Conservation (phyloP, 1,139 yeast species). For the Suhomyces panamericanus region DNA sequence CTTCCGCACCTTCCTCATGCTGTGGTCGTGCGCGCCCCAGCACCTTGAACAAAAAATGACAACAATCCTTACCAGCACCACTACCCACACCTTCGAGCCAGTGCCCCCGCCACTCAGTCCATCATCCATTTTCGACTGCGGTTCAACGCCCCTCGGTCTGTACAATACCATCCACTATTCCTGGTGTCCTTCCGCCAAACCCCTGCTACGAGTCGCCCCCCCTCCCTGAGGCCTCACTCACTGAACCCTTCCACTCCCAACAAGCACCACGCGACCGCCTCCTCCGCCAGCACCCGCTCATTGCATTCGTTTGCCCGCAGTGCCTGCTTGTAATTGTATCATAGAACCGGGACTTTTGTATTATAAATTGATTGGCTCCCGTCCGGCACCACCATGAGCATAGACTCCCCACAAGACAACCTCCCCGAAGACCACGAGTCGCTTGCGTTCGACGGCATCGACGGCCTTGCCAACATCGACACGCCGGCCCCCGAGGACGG, state of each 20-base stretch:
- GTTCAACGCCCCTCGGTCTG: slow-evolving; percentile 3
- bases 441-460: slow-evolving; percentile 8
- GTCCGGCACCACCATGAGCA: slow-evolving; percentile 6
- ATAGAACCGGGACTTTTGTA: slow-evolving; percentile 8
- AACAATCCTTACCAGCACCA: slow-evolving; percentile 12
- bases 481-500: not conserved
- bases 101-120: slow-evolving; percentile 8
- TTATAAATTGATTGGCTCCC: slow-evolving; percentile 5
- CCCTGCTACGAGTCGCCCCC: not conserved
- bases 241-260: not conserved
- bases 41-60: slow-evolving; percentile 13
- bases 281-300: slow-evolving; percentile 1
- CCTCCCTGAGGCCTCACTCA: not conserved
- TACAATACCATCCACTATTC: not conserved
- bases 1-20: not conserved
- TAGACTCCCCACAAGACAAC: slow-evolving; percentile 3
- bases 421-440: slow-evolving; percentile 6
- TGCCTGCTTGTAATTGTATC: slow-evolving; percentile 6
- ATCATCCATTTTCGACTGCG: slow-evolving; percentile 6
- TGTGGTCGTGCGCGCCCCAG: slow-evolving; percentile 11
- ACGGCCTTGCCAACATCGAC: slow-evolving; percentile 3
- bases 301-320: slow-evolving; percentile 3
- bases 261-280: slow-evolving; percentile 6
- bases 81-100: slow-evolving; percentile 4
- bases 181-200: slow-evolving; percentile 1